Evolutionary conservation across 768 basidiomycete genomes (phyloP).

Genomic region (Rhodotorula graminis): DNA sequence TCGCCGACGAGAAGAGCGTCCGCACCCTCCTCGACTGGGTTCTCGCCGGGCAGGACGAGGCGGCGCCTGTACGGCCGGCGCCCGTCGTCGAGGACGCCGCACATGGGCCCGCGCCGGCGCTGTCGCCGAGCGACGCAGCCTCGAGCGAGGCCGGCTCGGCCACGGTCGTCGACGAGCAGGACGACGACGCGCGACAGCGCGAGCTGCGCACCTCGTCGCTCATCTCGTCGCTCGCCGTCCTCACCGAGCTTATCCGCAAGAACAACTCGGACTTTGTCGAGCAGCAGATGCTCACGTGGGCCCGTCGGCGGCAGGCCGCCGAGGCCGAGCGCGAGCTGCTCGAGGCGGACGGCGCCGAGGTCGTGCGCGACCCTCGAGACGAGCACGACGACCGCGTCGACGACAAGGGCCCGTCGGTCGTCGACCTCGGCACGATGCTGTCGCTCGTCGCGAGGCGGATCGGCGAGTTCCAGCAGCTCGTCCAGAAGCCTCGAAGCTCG

Average conservation of each 20-base stretch:
- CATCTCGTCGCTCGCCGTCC: conserved; percentile 74
- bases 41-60: conserved; percentile 13
- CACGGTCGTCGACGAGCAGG: background rate
- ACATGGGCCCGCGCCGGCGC: background rate
- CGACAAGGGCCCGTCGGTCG: conserved; percentile 53
- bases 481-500: conserved; percentile 68
- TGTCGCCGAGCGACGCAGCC: background rate
- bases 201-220: conserved; percentile 50
- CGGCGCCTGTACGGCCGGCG: background rate
- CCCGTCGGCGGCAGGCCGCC: conserved; percentile 46
- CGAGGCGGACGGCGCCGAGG: conserved; percentile 73
- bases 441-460: conserved; percentile 67
- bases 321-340: conserved; percentile 63
- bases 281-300: conserved; percentile 55
- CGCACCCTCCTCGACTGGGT: conserved; percentile 64
- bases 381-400: conserved; percentile 13
- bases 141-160: too few relatives aligned
- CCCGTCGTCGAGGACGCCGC: background rate
- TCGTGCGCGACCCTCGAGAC: conserved; percentile 53
- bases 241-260: conserved; percentile 62
- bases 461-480: conserved; percentile 62
- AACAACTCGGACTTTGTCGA: conserved; percentile 90
- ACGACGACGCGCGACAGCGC: background rate
- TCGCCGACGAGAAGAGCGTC: conserved; percentile 70
- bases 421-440: conserved; percentile 78